A percentile compares a stretch with the other conserved stretches of the same genome.
Conservation (phyloP, 306 rosid species). For the Vigna trinervia region DNA sequence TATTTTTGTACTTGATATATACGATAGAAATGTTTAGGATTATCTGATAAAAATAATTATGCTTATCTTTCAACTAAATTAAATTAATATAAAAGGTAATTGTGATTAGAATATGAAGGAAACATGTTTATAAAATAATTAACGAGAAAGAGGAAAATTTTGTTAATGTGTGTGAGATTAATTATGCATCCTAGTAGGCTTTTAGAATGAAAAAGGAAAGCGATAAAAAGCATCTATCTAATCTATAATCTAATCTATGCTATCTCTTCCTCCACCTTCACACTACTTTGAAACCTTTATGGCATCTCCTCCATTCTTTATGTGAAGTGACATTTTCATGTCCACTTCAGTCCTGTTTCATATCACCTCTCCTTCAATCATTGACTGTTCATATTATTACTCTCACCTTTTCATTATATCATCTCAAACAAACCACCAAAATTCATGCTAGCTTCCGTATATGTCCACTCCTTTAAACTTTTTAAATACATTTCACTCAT, state of each 20-base stretch:
- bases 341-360: not conserved
- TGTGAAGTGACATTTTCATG: slow-evolving; percentile 32
- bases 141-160: not conserved
- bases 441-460: not conserved
- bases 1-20: no score
- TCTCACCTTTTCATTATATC: not conserved
- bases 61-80: no score
- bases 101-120: no score
- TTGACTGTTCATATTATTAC: not conserved
- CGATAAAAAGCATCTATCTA: slow-evolving; percentile 19
- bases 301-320: slow-evolving; percentile 37
- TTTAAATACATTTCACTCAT: no score
- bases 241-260: not conserved
- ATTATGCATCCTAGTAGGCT: not conserved
- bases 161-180: not conserved
- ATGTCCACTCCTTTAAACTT: no score
- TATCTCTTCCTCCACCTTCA: slow-evolving; percentile 24
- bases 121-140: no score
- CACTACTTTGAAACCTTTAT: slow-evolving; percentile 11
- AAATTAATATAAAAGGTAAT: no score
- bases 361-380: not conserved
- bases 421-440: not conserved
- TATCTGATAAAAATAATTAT: no score
- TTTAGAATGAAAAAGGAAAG: not conserved
- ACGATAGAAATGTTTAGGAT: no score